Conservation (phyloP, 345 rosid species). For the Firmiana major region DNA sequence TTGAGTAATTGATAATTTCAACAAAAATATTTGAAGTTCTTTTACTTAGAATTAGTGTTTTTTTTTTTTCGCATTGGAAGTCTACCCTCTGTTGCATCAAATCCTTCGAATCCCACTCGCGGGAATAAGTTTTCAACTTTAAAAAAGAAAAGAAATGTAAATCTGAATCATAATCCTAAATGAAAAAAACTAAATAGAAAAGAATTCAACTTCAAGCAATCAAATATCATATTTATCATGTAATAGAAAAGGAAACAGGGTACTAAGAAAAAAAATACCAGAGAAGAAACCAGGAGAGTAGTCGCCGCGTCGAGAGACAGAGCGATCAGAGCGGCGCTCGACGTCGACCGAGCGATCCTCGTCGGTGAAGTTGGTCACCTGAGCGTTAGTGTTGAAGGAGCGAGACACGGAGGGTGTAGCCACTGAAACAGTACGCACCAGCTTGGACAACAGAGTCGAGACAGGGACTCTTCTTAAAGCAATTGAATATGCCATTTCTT, state of each 20-base stretch:
- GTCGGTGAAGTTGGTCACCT: neutral
- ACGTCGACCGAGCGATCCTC: conserved; percentile 12
- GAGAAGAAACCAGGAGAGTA: conserved; percentile 28
- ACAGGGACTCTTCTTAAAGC: conserved; percentile 33
- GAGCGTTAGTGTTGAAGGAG: conserved; percentile 39
- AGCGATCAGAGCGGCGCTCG: conserved; percentile 23
- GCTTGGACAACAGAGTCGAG: conserved; percentile 20
- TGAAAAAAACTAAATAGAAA: too few species aligned
- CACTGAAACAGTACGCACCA: conserved; percentile 17
- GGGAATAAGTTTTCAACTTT: too few species aligned
- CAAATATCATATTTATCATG: neutral
- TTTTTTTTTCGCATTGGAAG: too few species aligned
- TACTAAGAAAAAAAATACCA: conserved; percentile 28
- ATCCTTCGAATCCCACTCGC: too few species aligned
- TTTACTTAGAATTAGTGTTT: too few species aligned
- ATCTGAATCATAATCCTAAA: too few species aligned
- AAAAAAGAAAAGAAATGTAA: too few species aligned
- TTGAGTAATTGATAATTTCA: too few species aligned
- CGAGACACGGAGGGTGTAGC: conserved; percentile 25
- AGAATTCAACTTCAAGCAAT: too few species aligned
- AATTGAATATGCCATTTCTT: conserved; percentile 36
- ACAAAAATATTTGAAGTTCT: too few species aligned
- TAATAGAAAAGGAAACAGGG: neutral
- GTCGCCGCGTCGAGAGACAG: conserved; percentile 35
- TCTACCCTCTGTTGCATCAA: too few species aligned